Conservation (phyloP, 2,329 filamentous ascomycete species). For the Teratosphaeria nubilosa region DNA sequence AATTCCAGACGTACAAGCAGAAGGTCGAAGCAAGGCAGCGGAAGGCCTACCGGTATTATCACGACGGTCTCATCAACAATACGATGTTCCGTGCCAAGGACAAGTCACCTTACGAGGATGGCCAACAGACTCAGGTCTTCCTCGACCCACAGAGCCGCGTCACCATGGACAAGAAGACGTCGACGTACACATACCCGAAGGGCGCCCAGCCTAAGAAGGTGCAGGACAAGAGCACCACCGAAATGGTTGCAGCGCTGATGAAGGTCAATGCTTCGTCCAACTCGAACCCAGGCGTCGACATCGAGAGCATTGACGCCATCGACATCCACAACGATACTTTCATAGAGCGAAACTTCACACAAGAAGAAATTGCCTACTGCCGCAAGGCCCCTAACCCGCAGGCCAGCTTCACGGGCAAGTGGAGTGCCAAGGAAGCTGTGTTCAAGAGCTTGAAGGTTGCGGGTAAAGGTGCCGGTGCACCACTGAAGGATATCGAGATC, state of each 20-base stretch:
- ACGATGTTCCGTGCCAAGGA: constrained; percentile 92
- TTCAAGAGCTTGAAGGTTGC: constrained; percentile 91
- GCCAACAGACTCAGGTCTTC: constrained; percentile 77
- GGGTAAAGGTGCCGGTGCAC: constrained; percentile 78
- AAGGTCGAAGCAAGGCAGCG: constrained; percentile 93
- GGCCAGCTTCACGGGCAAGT: constrained; percentile 86
- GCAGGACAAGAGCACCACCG: constrained; percentile 59
- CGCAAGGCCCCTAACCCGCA: constrained; percentile 66
- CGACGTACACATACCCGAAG: constrained; percentile 62
- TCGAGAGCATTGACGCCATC: constrained; percentile 77
- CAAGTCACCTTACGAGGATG: constrained; percentile 79
- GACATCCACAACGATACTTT: constrained; percentile 94
- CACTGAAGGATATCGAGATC: constrained; percentile 93
- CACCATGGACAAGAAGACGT: constrained; percentile 72
- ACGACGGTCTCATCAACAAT: constrained; percentile 97
- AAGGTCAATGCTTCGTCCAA: constrained; percentile 45
- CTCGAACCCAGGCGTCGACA: constrained; percentile 85
- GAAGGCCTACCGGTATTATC: constrained; percentile 98
- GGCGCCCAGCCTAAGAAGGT: constrained; percentile 57
- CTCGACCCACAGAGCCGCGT: constrained; percentile 91
- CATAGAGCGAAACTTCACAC: constrained; percentile 87
- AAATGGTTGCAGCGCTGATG: constrained; percentile 68
- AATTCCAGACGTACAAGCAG: constrained; percentile 69
- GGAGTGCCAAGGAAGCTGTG: constrained; percentile 96
- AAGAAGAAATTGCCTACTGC: constrained; percentile 77